Evolutionary conservation across 148 eudicot species (phyloP).

Genomic region (Vaccinium vitisidaea): DNA sequence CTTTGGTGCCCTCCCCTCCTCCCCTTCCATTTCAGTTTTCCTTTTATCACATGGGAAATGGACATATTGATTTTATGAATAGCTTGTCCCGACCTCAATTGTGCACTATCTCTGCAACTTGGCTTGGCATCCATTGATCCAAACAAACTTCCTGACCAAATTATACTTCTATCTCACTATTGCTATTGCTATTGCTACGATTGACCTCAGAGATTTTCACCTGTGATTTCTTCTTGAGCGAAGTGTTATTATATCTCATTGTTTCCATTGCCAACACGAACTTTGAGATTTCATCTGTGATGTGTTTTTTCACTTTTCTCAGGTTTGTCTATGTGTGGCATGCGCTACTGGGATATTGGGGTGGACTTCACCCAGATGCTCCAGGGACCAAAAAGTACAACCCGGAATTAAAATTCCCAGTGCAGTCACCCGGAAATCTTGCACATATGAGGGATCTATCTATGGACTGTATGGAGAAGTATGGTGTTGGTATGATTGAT

Average conservation of each 20-base stretch:
- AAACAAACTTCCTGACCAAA: background rate
- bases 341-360: slow-evolving; percentile 48
- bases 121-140: background rate
- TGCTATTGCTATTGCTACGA: background rate
- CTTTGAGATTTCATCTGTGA: background rate
- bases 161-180: background rate
- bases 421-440: slow-evolving; percentile 36
- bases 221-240: background rate
- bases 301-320: slow-evolving; percentile 3
- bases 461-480: slow-evolving; percentile 38
- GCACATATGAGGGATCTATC: slow-evolving; percentile 30
- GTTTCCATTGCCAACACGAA: background rate
- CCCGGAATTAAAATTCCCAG: slow-evolving; percentile 25
- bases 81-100: background rate
- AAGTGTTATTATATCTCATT: background rate
- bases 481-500: slow-evolving; percentile 38
- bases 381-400: slow-evolving; percentile 29
- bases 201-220: background rate
- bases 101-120: background rate
- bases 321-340: slow-evolving; percentile 52
- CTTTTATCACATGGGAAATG: background rate
- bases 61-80: background rate
- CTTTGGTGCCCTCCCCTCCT: background rate
- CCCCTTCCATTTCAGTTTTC: background rate
- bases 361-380: slow-evolving; percentile 38